These are phyloP conservation scores for Kregervanrija pseudodelftensis DNA, from an alignment of 805 yeast genomes.

Conservation along the genomic window DNA sequence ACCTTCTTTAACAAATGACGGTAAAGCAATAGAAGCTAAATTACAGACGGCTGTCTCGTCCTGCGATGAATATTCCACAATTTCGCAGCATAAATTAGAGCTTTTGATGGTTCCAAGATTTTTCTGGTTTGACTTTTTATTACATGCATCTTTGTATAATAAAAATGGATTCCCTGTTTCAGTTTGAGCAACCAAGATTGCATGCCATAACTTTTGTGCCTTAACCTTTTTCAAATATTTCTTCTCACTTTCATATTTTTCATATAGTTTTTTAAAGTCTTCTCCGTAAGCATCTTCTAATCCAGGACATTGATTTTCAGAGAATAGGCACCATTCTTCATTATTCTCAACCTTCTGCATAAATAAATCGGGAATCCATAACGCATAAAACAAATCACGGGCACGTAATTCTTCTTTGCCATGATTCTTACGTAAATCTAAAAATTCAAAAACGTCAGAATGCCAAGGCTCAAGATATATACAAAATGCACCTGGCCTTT, in stretches of 20 bases:
- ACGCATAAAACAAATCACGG: slow-evolving; percentile 84
- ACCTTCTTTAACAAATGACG: slow-evolving; percentile 52
- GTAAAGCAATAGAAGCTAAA: slow-evolving; percentile 84
- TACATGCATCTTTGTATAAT: slow-evolving; percentile 90
- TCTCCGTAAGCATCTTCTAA: slow-evolving; percentile 77
- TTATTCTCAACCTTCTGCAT: slow-evolving; percentile 82
- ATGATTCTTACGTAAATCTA: slow-evolving; percentile 85
- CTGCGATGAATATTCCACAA: slow-evolving; percentile 86
- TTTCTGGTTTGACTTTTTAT: slow-evolving; percentile 80
- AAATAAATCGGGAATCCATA: slow-evolving; percentile 93
- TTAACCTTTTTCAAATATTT: slow-evolving; percentile 57
- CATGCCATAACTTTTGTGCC: slow-evolving; percentile 89
- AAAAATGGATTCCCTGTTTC: slow-evolving; percentile 96
- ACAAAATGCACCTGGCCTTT: slow-evolving; percentile 97
- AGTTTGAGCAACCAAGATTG: slow-evolving; percentile 84
- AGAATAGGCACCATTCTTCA: slow-evolving; percentile 81
- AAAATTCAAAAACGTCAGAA: slow-evolving; percentile 77
- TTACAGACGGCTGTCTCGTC: slow-evolving; percentile 95
- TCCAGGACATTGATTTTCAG: slow-evolving; percentile 87
- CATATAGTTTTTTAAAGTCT: slow-evolving; percentile 68
- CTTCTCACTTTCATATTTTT: slow-evolving; percentile 64
- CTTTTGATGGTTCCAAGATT: slow-evolving; percentile 90
- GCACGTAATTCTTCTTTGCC: slow-evolving; percentile 94
- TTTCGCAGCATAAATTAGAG: slow-evolving; percentile 90
- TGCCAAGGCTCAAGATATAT: slow-evolving; percentile 97